Evolutionary conservation across 352 stramenopile species (phyloP), one percentile per base, ranked within the genome.

Genomic region (Globisporangium acanthophoron): DNA sequence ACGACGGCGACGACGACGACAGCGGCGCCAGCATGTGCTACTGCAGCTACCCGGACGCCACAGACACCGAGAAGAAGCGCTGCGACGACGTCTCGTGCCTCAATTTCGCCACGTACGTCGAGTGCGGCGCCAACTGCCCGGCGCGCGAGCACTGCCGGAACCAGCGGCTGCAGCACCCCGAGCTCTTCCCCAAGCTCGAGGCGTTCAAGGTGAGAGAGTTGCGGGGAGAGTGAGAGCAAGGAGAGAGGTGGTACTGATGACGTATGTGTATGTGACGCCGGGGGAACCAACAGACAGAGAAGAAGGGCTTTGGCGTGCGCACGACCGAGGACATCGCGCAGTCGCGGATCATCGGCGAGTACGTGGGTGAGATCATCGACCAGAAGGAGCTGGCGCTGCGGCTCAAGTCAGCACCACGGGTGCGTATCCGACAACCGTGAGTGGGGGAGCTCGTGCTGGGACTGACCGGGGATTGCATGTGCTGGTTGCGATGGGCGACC

Each of bases 361-460:
- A 97, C 67, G 85, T 97, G 21, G 90, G 90, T 27, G 90, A 97
- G 67, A 87, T 97, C 52, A 97, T 96, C 56, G 84, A 92, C 66
- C 76, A 96, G 55, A 88, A 92, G 45, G 88, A 97, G 53, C 62
- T 92, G 3, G 73, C 68, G 7, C 55, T 59, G 13, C 66, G 85
- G 0, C 75, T 93, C 35, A 79, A 84, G 54, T 71, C 70, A 33
- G 74, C 86, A 3, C 75, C 80, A 24, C 59, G 84, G 45, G 76
- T 84, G 63, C 37, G 61, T 67, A 16, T 5, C n/a, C 12, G 35
- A 3, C 8, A 9, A 15, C 3, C 35, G 12, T 41, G 12, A 41
- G 31, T 35, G 31, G 31, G 31, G 31, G 5, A 9, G 5, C 24
- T 52, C 24, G 16, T 58, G 47, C 33, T 33, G 8, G 31, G 31